Percentiles rank a stretch among this genome's conserved stretches.
phyloP scores from a whole-genome alignment of 108 stramenopile species.

The Cafeteria roenbergensis region DNA sequence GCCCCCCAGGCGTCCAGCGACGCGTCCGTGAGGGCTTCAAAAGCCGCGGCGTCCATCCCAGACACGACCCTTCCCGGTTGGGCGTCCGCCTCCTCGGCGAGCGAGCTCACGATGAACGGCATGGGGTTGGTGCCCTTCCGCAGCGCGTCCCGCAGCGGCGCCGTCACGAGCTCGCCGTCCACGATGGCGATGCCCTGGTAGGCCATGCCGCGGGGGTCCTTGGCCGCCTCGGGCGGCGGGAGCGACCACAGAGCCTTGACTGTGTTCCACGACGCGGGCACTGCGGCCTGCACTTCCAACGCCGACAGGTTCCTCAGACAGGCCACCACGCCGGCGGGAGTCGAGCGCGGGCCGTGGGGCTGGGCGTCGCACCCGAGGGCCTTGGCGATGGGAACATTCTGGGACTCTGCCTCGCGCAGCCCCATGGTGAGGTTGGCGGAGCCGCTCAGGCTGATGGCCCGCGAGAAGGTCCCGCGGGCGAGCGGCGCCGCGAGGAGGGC shows the following conservation, averaged over 20 bases:
- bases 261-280: constrained; percentile 1
- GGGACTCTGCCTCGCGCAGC: not conserved
- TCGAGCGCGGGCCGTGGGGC: no score
- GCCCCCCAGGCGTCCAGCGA: not conserved
- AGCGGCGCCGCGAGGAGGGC: not conserved
- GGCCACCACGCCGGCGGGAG: not conserved
- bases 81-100: constrained; percentile 5
- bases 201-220: not conserved
- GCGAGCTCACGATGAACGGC: not conserved
- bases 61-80: not conserved
- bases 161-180: not conserved
- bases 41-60: not conserved
- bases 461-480: constrained; percentile 36
- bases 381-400: not conserved
- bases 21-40: not conserved
- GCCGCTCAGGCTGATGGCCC: constrained; percentile 28
- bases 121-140: not conserved
- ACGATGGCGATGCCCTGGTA: constrained; percentile 6
- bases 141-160: not conserved
- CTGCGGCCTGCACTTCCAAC: not conserved
- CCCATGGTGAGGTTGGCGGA: constrained; percentile 3
- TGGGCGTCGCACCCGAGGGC: not conserved
- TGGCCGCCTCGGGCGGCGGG: not conserved
- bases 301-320: not conserved
- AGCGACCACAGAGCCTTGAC: not conserved